Evolutionary conservation across 805 yeast species (phyloP).

Genomic region (Myxozyma melibiosi): DNA sequence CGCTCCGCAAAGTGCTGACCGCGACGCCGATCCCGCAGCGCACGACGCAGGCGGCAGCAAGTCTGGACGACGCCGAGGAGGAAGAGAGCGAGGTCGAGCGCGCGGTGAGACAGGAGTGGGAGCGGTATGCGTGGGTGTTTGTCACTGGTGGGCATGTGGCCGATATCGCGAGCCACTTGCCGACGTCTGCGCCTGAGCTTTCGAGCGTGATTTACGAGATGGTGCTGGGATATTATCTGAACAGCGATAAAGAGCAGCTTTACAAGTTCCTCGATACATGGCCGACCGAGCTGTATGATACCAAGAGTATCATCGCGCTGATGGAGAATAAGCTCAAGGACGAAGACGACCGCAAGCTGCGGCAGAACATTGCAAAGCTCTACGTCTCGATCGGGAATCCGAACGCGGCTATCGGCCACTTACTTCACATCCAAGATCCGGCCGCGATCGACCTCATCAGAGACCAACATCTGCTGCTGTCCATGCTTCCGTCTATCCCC

Average conservation of each 20-base stretch:
- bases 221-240: slow-evolving; percentile 52
- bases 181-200: slow-evolving; percentile 50
- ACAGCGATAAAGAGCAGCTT: slow-evolving; percentile 45
- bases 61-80: slow-evolving; percentile 25
- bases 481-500: slow-evolving; percentile 40
- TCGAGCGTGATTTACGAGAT: slow-evolving; percentile 49
- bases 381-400: slow-evolving; percentile 63
- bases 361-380: slow-evolving; percentile 42
- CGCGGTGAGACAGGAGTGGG: slow-evolving; percentile 57
- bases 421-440: slow-evolving; percentile 58
- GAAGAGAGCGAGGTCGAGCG: slow-evolving; percentile 35
- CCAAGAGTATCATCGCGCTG: slow-evolving; percentile 47
- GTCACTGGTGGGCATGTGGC: slow-evolving; percentile 51
- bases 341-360: slow-evolving; percentile 26
- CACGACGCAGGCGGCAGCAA: background rate
- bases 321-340: slow-evolving; percentile 53
- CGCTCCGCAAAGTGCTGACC: slow-evolving; percentile 48
- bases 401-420: slow-evolving; percentile 62
- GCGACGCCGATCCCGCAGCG: slow-evolving; percentile 16
- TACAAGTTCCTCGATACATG: slow-evolving; percentile 53
- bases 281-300: slow-evolving; percentile 59
- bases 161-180: slow-evolving; percentile 58
- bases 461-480: slow-evolving; percentile 54
- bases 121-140: slow-evolving; percentile 59
- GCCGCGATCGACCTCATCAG: slow-evolving; percentile 60